Evolutionary conservation across 2,329 filamentous ascomycete genomes (phyloP).

Genomic region (Colletotrichum sp.): DNA sequence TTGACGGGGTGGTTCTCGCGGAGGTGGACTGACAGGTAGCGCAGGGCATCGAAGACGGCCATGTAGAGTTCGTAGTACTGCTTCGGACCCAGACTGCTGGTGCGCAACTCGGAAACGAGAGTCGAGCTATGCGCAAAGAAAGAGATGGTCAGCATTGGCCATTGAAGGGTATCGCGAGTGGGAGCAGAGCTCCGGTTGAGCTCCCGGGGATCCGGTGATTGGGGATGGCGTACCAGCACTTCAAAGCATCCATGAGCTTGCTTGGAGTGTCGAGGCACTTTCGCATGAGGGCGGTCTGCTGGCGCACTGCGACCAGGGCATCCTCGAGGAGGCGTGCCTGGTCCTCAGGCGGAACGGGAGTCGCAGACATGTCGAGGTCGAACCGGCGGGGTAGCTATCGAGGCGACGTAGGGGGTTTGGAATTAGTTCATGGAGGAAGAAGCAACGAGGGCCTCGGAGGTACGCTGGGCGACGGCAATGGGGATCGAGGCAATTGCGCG

Average conservation of each 20-base stretch:
- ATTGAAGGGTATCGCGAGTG: slow-evolving; percentile 21
- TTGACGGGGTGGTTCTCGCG: slow-evolving; percentile 98
- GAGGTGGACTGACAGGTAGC: slow-evolving; percentile 94
- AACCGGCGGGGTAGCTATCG: slow-evolving; percentile 23
- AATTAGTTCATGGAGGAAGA: slow-evolving; percentile 6
- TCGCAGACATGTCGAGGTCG: slow-evolving; percentile 42
- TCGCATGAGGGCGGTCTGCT: slow-evolving; percentile 97
- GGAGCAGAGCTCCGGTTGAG: slow-evolving; percentile 18
- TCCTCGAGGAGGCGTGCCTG: slow-evolving; percentile 95
- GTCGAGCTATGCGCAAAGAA: slow-evolving; percentile 72
- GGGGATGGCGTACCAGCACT: slow-evolving; percentile 82
- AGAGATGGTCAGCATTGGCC: background rate
- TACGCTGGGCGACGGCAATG: background rate
- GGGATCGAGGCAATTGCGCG: background rate
- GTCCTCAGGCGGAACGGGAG: slow-evolving; percentile 73
- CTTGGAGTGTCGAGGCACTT: slow-evolving; percentile 96
- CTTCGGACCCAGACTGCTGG: slow-evolving; percentile 95
- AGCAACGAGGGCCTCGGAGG: background rate
- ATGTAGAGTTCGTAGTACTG: slow-evolving; percentile 99
- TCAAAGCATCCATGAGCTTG: slow-evolving; percentile 99
- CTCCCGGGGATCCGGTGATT: slow-evolving; percentile 14
- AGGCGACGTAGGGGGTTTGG: slow-evolving; percentile 13
- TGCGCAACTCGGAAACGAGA: slow-evolving; percentile 96
- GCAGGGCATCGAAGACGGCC: slow-evolving; percentile 96
- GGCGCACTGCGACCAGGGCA: slow-evolving; percentile 93